A percentile compares a stretch with the other conserved stretches of the same genome.
Evolutionary conservation across 139 green algal species (phyloP).

Genomic region (Micractinium sp.): DNA sequence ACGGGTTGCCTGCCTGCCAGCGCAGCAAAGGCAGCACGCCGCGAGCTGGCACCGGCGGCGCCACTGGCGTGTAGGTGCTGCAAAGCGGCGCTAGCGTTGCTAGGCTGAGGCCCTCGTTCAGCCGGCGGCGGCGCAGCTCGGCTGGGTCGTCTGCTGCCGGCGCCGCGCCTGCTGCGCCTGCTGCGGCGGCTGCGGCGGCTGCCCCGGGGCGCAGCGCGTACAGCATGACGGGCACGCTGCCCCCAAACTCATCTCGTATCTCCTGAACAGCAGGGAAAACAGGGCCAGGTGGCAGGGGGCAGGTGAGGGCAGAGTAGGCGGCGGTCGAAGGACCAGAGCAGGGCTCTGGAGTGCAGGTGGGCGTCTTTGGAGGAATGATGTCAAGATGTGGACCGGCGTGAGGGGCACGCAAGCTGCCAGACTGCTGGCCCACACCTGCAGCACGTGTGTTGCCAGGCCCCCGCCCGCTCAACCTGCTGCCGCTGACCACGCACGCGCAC

Average conservation of each 20-base stretch:
- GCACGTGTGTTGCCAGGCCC: no score
- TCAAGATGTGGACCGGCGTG: no score
- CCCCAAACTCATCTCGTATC: slow-evolving; percentile 59
- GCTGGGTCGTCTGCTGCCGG: neutral
- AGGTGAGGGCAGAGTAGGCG: no score
- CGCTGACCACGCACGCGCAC: no score
- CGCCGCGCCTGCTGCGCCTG: neutral
- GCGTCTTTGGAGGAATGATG: no score
- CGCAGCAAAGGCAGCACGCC: slow-evolving; percentile 36
- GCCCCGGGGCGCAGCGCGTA: slow-evolving; percentile 49
- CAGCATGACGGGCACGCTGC: slow-evolving; percentile 47
- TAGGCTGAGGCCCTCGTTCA: slow-evolving; percentile 47
- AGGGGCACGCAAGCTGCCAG: neutral
- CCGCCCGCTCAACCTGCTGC: no score
- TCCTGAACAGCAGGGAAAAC: slow-evolving; percentile 19
- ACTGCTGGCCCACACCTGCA: neutral
- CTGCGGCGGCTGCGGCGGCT: neutral
- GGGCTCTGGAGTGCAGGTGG: no score
- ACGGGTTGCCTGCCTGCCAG: slow-evolving; percentile 32
- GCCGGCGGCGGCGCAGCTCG: slow-evolving; percentile 1
- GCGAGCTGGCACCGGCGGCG: neutral
- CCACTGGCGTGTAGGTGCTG: slow-evolving; percentile 56
- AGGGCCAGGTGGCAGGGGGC: no score
- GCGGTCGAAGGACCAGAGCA: no score
- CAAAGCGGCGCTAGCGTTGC: slow-evolving; percentile 41